Evolutionary conservation across 139 green algal species (phyloP), one percentile per base, ranked within the genome.

Genomic region (Tetradesmus obliquus): DNA sequence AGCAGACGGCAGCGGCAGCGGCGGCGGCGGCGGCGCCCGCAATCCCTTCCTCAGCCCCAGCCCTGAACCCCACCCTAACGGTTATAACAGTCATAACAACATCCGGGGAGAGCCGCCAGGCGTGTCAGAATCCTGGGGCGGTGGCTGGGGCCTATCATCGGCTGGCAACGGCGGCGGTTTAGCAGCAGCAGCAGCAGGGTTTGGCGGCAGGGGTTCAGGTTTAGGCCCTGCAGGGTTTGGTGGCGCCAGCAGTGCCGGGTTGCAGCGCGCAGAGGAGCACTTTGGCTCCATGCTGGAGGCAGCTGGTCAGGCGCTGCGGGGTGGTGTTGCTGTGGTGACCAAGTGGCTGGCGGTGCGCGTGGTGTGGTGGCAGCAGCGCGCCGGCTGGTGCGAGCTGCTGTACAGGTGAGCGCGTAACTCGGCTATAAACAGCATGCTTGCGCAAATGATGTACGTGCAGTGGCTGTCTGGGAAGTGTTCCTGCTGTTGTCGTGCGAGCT

Each of bases 331-430:
- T 71, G 45, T 24, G 57, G 89, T 92, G 60, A 74, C 66, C 54
- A 88, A 84, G 22, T 92, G 90, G 90, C 84, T 92, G 55, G 90
- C 84, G 19, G 83, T 86, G 83, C 69, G 84, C 15, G 71, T 92
- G 12, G 90, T 92, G n/a, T 92, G 90, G 90, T 92, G 90, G 90
- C 81, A 92, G 15, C 72, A 82, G 83, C 71, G 90, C 1, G 84
- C 82, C 51, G 83, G 54, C 1, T 92, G 90, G 90, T 92, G 90
- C 32, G 90, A 92, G 82, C 90, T 92, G 54, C 22, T 92, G 20
- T 92, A 92, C 89, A 87, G 88, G 88, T 87, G 88, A 62, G 84
- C 5, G 54, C 22, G 57, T 51, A 24, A 58, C 10, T 20, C 10
- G 53, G 80, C 53, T 45, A 60, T 86, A 8, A 83, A 55, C 80